A percentile compares a stretch with the other conserved stretches of the same genome.
Conservation (phyloP, 2,329 filamentous ascomycete species). For the Ophiostoma sp. region DNA sequence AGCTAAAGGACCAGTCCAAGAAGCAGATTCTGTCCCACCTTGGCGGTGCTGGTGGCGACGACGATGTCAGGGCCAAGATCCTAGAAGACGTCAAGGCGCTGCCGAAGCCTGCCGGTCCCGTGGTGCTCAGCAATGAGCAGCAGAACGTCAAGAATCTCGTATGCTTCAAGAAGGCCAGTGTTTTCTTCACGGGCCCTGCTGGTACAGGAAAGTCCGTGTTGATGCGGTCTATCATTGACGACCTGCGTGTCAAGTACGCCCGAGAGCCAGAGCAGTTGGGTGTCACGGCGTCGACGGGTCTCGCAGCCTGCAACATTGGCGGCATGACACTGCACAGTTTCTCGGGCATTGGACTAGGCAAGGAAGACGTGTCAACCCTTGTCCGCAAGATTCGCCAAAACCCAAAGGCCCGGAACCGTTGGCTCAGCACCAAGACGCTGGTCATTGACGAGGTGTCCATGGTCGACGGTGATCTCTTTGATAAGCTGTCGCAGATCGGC, state of each 20-base stretch:
- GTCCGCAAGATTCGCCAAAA: constrained; percentile 90
- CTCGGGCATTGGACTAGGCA: constrained; percentile 88
- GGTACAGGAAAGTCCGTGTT: constrained; percentile 96
- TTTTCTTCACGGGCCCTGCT: constrained; percentile 96
- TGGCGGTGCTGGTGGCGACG: constrained; percentile 19
- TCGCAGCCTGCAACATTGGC: constrained; percentile 94
- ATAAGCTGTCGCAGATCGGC: constrained; percentile 88
- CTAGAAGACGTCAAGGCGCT: background rate
- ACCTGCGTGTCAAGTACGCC: constrained; percentile 68
- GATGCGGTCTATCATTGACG: constrained; percentile 82
- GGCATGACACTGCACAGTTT: constrained; percentile 96
- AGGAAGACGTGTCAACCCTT: constrained; percentile 73
- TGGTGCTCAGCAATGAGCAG: constrained; percentile 82
- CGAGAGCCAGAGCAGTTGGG: constrained; percentile 79
- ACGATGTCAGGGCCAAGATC: constrained; percentile 23
- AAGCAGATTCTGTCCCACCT: constrained; percentile 28
- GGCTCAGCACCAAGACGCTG: constrained; percentile 81
- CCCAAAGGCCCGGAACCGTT: constrained; percentile 78
- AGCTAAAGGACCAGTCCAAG: constrained; percentile 60
- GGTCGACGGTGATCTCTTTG: constrained; percentile 95
- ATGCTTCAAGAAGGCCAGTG: constrained; percentile 71
- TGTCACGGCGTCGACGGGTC: constrained; percentile 89
- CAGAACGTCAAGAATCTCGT: constrained; percentile 77
- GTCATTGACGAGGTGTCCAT: constrained; percentile 96
- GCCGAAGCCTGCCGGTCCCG: constrained; percentile 38